Base-by-base conservation (phyloP, 2,329 filamentous ascomycete species). In the Hymenoscyphus occultus region DNA sequence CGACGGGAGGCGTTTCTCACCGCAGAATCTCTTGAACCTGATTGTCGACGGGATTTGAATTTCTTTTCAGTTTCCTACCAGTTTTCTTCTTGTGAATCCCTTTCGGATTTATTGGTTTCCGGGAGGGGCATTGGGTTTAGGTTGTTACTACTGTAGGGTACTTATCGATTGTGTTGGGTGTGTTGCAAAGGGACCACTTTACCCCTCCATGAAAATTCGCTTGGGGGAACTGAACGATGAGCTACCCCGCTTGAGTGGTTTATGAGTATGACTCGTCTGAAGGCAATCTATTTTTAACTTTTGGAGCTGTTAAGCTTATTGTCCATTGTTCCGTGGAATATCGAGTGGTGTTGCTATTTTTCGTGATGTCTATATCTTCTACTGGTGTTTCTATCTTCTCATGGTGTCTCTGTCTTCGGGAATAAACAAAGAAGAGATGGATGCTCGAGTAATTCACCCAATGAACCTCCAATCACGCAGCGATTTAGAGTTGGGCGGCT, bases 221-320 rank as follows among this genome's bases (percentile, higher is more conserved):
- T 28, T 19, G 22, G 48, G 22, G 22, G 28, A 28, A 28, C 2
- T 28, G 28, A 28, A 28, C 28, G 28, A 28, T 28, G 28, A 54
- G 22, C 19, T 54, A 22, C 48, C 48, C 48, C 48, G 48, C 48
- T 54, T 54, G 19, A 22, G 48, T 12, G 22, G 48, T 54, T 54
- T 54, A 54, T 54, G 22, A 13, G 22, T 54, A 54, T 54, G 22
- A 28, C 48, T 54, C 48, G 48, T 28, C 19, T 22, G 19, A 28
- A 54, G 12, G 48, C 19, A 54, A 19, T 54, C 48, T 54, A 54
- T 54, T 28, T 54, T 54, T 54, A 54, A 54, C 48, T 28, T 54
- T 54, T 22, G 5, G 28, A 28, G 35, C 48, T 28, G 19, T 54
- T 28, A 54, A 54, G 48, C 48, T 54, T 54, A 54, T 54, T 54